Base-by-base conservation (phyloP, 2,329 filamentous ascomycete genomes). In the Talaromyces sp. region DNA sequence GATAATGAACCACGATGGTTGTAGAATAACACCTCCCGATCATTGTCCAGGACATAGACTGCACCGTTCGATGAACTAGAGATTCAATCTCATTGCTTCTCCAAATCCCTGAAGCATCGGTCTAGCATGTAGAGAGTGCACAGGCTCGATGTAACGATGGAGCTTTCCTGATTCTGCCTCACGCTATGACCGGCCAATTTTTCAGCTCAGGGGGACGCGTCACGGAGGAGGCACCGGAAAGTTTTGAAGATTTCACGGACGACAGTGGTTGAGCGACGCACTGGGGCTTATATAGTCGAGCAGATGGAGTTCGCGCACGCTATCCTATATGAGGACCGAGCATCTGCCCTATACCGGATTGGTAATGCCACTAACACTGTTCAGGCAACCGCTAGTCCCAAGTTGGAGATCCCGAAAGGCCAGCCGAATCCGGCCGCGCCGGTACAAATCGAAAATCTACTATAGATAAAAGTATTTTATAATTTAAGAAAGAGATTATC, bases 371-470 rank as follows among this genome's bases (percentile, higher is more conserved):
- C 24, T 59, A 59, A 59, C 19, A 39, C 22, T 1, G 37, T 43
- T 43, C 27, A 45, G 24, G 37, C 56, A 13, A 1, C 8, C 39
- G 3, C 24, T 59, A 59, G 56, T 31, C 56, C 22, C 0, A 59
- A 45, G 22, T 31, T 45, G 37, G 39, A 45, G 56, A 59, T 59
- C 56, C 56, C 39, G 22, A 39, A 19, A 7, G 56, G 56, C 56
- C 6, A 59, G 56, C 56, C 39, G 39, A 59, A 59, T 59, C 56
- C 39, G 39, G 56, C 56, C 56, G 56, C 56, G 13, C 56, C 37
- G 39, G 56, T 59, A 59, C 56, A 59, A 59, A 45, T 59, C 37
- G 39, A 59, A 45, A 37, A 37, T 37, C 8, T 37, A 10, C 35
- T 37, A 19, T 19, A n/a, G n/a, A n/a, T n/a, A n/a, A n/a, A n/a